Evolutionary conservation across 441 rosid genomes (phyloP).

Genomic region (Hypseocharis bilobata): DNA sequence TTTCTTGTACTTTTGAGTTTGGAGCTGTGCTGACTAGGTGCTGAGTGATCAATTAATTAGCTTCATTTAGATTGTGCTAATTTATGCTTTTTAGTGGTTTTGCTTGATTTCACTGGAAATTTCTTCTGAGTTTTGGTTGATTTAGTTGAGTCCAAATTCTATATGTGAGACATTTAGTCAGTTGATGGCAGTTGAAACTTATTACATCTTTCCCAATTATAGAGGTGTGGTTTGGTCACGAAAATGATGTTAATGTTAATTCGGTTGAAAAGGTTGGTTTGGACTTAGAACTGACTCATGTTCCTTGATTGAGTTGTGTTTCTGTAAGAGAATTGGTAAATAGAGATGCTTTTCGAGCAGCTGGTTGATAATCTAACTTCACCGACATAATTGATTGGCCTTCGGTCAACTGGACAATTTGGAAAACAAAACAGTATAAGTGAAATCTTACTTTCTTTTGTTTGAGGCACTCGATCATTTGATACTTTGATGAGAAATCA

Average conservation of each 20-base stretch:
- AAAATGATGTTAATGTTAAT: not conserved
- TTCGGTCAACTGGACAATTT: not conserved
- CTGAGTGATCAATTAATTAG: not conserved
- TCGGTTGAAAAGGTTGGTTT: not conserved
- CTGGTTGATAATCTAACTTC: not conserved
- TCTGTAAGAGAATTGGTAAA: not conserved
- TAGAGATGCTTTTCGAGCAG: not conserved
- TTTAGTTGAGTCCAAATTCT: not conserved
- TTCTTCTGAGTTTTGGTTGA: not conserved
- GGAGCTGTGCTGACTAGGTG: not conserved
- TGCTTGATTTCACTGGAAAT: no score
- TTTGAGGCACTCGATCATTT: no score
- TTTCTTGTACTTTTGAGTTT: not conserved
- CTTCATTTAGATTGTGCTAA: not conserved
- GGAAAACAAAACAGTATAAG: not conserved
- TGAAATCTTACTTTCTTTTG: no score
- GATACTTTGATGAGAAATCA: no score
- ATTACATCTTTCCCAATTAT: not conserved
- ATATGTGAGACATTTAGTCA: not conserved
- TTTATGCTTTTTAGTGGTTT: not conserved
- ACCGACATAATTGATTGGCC: no score
- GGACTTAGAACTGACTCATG: not conserved
- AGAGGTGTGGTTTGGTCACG: not conserved
- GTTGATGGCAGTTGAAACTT: not conserved
- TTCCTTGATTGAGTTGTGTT: not conserved